Evolutionary conservation across 2,329 filamentous ascomycete genomes (phyloP), one percentile per base, ranked within the genome.

Genomic region (Scorias spongiosa): DNA sequence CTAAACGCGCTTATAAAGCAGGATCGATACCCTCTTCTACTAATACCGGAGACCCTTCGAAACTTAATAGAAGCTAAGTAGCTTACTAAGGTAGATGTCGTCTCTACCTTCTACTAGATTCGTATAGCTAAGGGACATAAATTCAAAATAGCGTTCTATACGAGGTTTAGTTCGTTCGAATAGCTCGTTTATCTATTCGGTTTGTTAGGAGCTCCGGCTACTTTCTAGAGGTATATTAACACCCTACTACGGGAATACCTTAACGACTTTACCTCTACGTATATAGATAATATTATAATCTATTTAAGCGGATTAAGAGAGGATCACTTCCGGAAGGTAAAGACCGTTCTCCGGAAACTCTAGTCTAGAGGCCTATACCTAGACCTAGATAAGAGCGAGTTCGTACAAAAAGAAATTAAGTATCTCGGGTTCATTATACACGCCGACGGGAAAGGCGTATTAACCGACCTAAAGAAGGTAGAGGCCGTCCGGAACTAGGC

Each of bases 1-100:
- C 48, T 66, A 1, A 67, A 66, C 42, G 45, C 46, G 0, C 46
- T 63, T n/a, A 64, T 54, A 2, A 53, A 55, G 20, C 63, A 65
- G 49, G 53, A 65, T 45, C 41, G 51, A 1, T 61, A 61, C 46
- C 48, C 51, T 2, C 42, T 63, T 15, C 59, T 51, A 0, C 44
- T 62, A 2, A 61, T 66, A 36, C 44, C 41, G 10, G 54, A 66
- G 43, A 58, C 55, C 0, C 43, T 59, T 28, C 43, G 55, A 28
- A 15, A 45, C 1, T 32, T 67, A 8, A 20, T 39, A 2, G 42
- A 48, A 26, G 49, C 49, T 2, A 49, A 52, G 29, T 51, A 46
- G 28, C 60, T 59, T 42, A 62, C 52, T n/a, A n/a, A n/a, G n/a
- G n/a, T n/a, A n/a, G n/a, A n/a, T n/a, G n/a, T n/a, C n/a, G n/a